These are phyloP conservation scores for Dispira simplex DNA, from an alignment of 192 early-diverging fungal species.

Conservation along the genomic window DNA sequence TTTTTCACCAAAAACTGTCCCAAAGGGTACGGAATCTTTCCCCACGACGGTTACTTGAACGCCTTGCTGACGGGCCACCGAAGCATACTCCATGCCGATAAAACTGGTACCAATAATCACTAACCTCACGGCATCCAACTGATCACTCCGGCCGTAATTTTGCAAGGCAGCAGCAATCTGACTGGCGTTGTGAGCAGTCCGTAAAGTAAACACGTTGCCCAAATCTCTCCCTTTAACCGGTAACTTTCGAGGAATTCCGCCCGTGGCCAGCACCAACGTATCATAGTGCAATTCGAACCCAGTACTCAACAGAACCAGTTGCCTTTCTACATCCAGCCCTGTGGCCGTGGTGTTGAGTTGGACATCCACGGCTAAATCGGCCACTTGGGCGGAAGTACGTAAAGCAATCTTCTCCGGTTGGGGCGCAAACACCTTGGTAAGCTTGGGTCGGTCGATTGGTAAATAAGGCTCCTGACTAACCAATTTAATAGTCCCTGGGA, in stretches of 20 bases:
- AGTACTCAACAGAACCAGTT: constrained; percentile 23
- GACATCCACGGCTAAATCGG: constrained; percentile 26
- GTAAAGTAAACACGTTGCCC: constrained; percentile 30
- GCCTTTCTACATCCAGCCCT: constrained; percentile 21
- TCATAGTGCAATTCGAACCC: constrained; percentile 22
- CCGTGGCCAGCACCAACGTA: constrained; percentile 32
- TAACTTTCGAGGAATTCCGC: constrained; percentile 32
- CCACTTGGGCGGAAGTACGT: constrained; percentile 24
- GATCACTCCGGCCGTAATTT: neutral
- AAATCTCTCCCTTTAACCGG: constrained; percentile 29
- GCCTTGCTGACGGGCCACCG: constrained; percentile 22
- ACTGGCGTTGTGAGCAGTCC: constrained; percentile 19
- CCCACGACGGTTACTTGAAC: constrained; percentile 39
- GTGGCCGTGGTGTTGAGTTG: constrained; percentile 22
- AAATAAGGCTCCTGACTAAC: constrained; percentile 31
- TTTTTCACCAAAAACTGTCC: constrained; percentile 28
- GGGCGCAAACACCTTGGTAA: constrained; percentile 31
- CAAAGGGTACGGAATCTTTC: constrained; percentile 37
- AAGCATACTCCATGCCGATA: constrained; percentile 42
- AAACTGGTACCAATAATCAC: constrained; percentile 42
- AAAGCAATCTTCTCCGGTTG: constrained; percentile 22
- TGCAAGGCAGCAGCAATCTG: constrained; percentile 2
- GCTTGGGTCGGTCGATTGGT: constrained; percentile 40
- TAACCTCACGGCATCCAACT: constrained; percentile 25
- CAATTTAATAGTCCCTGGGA: constrained; percentile 25